phyloP scores from a whole-genome alignment of 2,329 filamentous ascomycete species.

The Cladosporium sp. region DNA sequence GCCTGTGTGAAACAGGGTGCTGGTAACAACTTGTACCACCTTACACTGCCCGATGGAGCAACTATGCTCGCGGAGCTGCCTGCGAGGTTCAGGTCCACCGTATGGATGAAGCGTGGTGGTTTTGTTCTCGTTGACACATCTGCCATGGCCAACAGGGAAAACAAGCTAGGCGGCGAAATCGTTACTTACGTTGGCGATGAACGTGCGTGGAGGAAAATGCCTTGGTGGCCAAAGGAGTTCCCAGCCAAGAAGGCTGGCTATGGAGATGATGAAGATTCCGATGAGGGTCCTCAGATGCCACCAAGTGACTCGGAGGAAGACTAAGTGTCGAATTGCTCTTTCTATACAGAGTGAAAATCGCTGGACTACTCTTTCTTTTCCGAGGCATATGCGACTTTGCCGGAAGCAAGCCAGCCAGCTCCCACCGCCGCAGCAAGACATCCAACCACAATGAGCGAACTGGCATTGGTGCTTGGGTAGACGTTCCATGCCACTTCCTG shows the following conservation, averaged over 20 bases:
- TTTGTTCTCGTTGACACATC: constrained; percentile 78
- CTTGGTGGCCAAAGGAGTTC: constrained; percentile 63
- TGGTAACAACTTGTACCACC: constrained; percentile 84
- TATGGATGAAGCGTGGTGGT: constrained; percentile 87
- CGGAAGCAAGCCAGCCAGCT: constrained; percentile 48
- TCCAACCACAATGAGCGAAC: constrained; percentile 65
- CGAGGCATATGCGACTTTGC: background rate
- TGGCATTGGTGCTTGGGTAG: constrained; percentile 71
- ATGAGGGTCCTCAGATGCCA: constrained; percentile 48
- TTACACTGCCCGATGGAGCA: constrained; percentile 64
- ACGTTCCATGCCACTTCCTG: constrained; percentile 96
- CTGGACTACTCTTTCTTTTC: background rate
- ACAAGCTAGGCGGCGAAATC: constrained; percentile 83
- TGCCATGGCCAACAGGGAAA: constrained; percentile 61
- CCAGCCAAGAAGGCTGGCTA: constrained; percentile 42
- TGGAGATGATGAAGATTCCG: constrained; percentile 63
- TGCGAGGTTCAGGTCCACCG: constrained; percentile 79
- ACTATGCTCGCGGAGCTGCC: constrained; percentile 75
- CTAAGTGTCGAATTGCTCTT: background rate
- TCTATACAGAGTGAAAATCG: background rate
- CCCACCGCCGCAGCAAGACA: constrained; percentile 64
- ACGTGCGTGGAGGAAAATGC: constrained; percentile 82
- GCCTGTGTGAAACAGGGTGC: constrained; percentile 76
- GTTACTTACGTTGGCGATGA: constrained; percentile 89
- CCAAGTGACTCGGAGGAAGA: constrained; percentile 30